phyloP scores from a whole-genome alignment of 83 land plant species.

The Thuja plicata region DNA sequence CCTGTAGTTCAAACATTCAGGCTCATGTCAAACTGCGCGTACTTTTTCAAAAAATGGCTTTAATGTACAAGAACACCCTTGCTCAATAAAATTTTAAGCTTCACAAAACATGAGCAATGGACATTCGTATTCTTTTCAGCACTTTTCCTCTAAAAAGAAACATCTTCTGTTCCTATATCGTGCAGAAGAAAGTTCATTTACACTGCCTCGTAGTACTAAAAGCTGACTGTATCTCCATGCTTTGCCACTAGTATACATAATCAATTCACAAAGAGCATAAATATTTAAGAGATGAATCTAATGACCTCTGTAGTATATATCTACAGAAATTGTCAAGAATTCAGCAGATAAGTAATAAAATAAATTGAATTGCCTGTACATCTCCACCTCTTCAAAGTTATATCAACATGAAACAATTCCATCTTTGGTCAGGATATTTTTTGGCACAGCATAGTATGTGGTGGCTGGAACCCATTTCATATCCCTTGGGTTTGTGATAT shows the following conservation, averaged over 20 bases:
- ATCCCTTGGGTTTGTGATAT: not conserved
- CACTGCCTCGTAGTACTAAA: not conserved
- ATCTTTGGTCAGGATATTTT: not conserved
- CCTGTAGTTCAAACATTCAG: not conserved
- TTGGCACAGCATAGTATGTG: not conserved
- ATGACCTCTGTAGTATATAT: conserved; percentile 12
- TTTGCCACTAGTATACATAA: conserved; percentile 3
- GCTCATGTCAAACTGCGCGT: not conserved
- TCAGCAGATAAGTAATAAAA: not conserved
- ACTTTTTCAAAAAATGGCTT: not conserved
- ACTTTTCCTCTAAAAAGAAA: not conserved
- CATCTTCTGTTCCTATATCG: not conserved
- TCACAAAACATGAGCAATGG: not conserved
- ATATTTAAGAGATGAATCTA: not conserved
- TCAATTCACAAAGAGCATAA: not conserved
- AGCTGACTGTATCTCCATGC: not conserved
- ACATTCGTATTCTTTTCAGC: not conserved
- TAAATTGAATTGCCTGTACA: conserved; percentile 11
- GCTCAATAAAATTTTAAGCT: not conserved
- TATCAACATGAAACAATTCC: not conserved
- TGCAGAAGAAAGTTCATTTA: not conserved
- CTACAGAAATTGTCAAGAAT: not conserved
- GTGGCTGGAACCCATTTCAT: not conserved
- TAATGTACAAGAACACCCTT: not conserved
- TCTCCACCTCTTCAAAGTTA: not conserved